Evolutionary conservation across 169 alveolate species (phyloP).

Genomic region (Eimeria necatrix): DNA sequence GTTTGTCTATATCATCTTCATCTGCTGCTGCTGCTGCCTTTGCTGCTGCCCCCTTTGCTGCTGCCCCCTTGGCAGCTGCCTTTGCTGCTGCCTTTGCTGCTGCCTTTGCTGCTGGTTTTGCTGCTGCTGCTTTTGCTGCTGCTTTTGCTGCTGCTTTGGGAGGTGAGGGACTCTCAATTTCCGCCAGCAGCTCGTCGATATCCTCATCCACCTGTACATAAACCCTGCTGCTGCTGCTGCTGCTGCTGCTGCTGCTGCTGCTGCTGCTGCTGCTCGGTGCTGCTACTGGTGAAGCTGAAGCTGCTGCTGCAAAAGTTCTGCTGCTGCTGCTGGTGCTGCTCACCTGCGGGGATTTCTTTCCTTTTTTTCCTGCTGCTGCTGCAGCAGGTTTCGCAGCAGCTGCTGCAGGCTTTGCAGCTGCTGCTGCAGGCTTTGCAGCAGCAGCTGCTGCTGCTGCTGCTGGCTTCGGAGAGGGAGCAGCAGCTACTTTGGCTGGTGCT

Average conservation of each 20-base stretch:
- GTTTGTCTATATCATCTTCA: neutral
- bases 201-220: constrained; percentile 14
- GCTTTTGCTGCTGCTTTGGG: constrained; percentile 11
- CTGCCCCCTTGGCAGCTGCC: too few species aligned
- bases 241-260: constrained; percentile 4
- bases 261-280: neutral
- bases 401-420: neutral
- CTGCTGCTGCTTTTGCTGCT: neutral
- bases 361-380: constrained; percentile 34
- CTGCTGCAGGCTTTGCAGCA: neutral
- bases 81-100: constrained; percentile 19
- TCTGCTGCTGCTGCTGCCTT: neutral
- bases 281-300: neutral
- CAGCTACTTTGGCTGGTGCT: neutral
- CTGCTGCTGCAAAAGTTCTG: neutral
- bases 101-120: constrained; percentile 7
- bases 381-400: constrained; percentile 15
- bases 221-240: neutral
- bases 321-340: constrained; percentile 18
- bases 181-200: neutral
- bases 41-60: neutral
- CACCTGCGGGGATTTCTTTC: constrained; percentile 6
- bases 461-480: neutral
- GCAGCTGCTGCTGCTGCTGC: constrained; percentile 45
- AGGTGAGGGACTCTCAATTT: constrained; percentile 7